A percentile compares a stretch with the other conserved stretches of the same genome.
These are phyloP conservation scores for Miamiensis avidus DNA, from an alignment of 169 alveolate species.

Conservation along the genomic window DNA sequence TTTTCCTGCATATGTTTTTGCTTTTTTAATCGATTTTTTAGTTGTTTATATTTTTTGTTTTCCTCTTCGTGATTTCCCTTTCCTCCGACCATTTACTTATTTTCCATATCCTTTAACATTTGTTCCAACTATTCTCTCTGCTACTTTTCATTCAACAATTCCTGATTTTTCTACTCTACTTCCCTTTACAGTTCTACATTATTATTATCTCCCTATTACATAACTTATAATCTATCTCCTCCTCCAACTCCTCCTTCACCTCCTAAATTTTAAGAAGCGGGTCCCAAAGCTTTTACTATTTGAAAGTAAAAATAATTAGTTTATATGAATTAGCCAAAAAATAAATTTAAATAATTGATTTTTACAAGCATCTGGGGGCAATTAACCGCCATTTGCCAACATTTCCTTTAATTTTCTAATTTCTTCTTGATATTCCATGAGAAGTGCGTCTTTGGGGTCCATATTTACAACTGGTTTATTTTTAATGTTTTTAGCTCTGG, in stretches of 20 bases:
- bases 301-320: slow-evolving; percentile 30
- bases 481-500: slow-evolving; percentile 82
- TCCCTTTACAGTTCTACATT: slow-evolving; percentile 33
- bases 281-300: slow-evolving; percentile 34
- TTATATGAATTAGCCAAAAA: slow-evolving; percentile 37
- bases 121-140: slow-evolving; percentile 39
- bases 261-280: background rate
- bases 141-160: slow-evolving; percentile 20
- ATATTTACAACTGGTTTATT: slow-evolving; percentile 78
- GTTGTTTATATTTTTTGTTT: slow-evolving; percentile 27
- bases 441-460: slow-evolving; percentile 83
- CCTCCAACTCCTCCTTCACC: slow-evolving; percentile 14
- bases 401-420: slow-evolving; percentile 65
- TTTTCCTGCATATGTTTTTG: slow-evolving; percentile 42
- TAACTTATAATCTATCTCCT: slow-evolving; percentile 24
- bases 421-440: slow-evolving; percentile 79
- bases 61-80: slow-evolving; percentile 48
- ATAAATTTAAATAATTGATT: slow-evolving; percentile 35
- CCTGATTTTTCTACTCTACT: slow-evolving; percentile 44
- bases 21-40: slow-evolving; percentile 46
- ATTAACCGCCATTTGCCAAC: slow-evolving; percentile 47
- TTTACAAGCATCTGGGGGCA: slow-evolving; percentile 28
- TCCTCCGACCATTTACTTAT: slow-evolving; percentile 48
- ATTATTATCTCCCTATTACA: slow-evolving; percentile 11
- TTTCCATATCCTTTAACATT: slow-evolving; percentile 41